These are phyloP conservation scores for Apiotrichum veenhuisii DNA, from an alignment of 1,284 basidiomycete species.

Conservation along the genomic window DNA sequence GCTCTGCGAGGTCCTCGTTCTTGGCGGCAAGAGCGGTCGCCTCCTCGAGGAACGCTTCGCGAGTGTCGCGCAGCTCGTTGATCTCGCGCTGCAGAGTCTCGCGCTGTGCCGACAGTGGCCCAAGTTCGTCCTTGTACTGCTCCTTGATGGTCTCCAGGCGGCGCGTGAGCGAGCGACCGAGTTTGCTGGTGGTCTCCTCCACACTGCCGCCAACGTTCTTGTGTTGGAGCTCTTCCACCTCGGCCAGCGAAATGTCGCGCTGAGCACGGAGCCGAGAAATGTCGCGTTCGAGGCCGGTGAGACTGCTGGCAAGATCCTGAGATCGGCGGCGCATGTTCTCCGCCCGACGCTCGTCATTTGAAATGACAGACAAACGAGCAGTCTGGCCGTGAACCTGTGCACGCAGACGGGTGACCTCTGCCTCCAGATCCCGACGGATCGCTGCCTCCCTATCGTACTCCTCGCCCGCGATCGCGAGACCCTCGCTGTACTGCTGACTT, in stretches of 20 bases:
- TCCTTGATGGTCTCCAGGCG: conserved; percentile 86
- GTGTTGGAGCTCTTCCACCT: conserved; percentile 80
- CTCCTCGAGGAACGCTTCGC: conserved; percentile 85
- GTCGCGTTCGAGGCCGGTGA: conserved; percentile 77
- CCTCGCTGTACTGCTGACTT: conserved; percentile 87
- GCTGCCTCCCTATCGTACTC: conserved; percentile 90
- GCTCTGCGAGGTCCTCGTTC: conserved; percentile 85
- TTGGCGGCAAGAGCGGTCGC: conserved; percentile 82
- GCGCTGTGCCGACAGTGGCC: conserved; percentile 75
- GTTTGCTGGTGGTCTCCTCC: conserved; percentile 41
- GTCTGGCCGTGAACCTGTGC: conserved; percentile 85
- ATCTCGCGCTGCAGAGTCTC: conserved; percentile 79
- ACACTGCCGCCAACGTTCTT: conserved; percentile 13
- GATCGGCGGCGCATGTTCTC: conserved; percentile 74
- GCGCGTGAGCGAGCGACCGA: conserved; percentile 72
- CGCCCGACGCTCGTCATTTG: conserved; percentile 69
- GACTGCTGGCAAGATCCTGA: conserved; percentile 69
- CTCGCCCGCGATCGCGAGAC: conserved; percentile 82
- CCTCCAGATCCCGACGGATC: conserved; percentile 81
- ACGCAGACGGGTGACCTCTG: conserved; percentile 78
- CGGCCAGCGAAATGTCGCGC: conserved; percentile 84
- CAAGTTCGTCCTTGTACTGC: conserved; percentile 80
- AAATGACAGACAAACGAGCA: conserved; percentile 74
- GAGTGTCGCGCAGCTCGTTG: conserved; percentile 75
- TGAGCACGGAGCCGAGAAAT: conserved; percentile 82